These are phyloP conservation scores for Thelonectria blattea DNA, from an alignment of 2,329 filamentous ascomycete genomes.

Conservation along the genomic window DNA sequence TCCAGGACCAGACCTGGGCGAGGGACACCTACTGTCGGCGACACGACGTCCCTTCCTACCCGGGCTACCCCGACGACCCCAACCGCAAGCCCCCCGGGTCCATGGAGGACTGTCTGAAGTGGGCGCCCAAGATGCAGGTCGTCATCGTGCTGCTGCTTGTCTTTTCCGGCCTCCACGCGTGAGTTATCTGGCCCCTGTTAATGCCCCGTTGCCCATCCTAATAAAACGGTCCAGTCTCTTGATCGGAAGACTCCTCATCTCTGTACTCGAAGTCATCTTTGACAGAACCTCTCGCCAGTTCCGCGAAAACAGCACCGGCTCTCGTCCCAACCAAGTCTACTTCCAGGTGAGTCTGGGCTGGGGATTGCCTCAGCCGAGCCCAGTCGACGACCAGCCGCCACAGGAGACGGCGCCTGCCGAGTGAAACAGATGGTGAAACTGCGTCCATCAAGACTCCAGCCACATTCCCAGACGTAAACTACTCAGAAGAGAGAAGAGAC, in stretches of 20 bases:
- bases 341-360: neutral
- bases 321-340: neutral
- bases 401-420: neutral
- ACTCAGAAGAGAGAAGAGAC: neutral
- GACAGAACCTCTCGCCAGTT: neutral
- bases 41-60: neutral
- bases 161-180: neutral
- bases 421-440: neutral
- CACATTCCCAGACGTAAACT: neutral
- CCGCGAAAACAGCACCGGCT: neutral
- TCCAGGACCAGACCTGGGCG: neutral
- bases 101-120: neutral
- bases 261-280: neutral
- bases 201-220: neutral
- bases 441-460: neutral
- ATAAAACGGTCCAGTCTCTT: neutral
- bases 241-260: neutral
- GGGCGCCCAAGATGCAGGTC: slow-evolving; percentile 7
- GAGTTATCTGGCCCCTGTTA: neutral
- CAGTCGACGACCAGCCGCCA: neutral
- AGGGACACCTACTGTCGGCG: neutral
- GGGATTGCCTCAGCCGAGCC: neutral
- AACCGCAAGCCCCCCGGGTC: neutral
- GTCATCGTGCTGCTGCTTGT: neutral
- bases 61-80: neutral